Evolutionary conservation across 2,329 filamentous ascomycete genomes (phyloP).

Genomic region (Talaromyces rugulosus): DNA sequence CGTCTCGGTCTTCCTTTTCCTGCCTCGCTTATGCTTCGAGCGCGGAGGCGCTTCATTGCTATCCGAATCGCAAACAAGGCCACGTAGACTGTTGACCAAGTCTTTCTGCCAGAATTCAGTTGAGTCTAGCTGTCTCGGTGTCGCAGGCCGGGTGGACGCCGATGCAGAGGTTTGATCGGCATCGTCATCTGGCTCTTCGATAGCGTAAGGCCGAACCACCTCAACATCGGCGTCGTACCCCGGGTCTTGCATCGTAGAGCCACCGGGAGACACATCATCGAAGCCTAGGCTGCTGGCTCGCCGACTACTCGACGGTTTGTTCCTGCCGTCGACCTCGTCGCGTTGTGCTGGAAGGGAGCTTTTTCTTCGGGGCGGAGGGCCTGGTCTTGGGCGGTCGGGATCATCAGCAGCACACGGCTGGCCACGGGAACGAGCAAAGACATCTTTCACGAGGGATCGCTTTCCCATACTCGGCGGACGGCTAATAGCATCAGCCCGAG

Average conservation of each 20-base stretch:
- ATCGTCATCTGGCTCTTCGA: slow-evolving; percentile 34
- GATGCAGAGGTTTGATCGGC: slow-evolving; percentile 12
- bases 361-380: slow-evolving; percentile 9
- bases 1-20: slow-evolving; percentile 31
- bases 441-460: slow-evolving; percentile 4
- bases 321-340: slow-evolving; percentile 3
- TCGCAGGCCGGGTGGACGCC: slow-evolving; percentile 9
- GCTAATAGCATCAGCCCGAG: background rate
- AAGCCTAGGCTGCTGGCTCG: background rate
- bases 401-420: slow-evolving; percentile 1
- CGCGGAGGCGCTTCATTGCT: slow-evolving; percentile 11
- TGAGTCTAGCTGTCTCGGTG: slow-evolving; percentile 18
- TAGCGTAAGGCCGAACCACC: slow-evolving; percentile 35
- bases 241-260: slow-evolving; percentile 23
- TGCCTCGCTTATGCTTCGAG: slow-evolving; percentile 22
- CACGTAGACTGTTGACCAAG: slow-evolving; percentile 30
- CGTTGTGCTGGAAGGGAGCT: background rate
- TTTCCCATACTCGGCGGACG: slow-evolving; percentile 10
- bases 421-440: slow-evolving; percentile 3
- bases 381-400: slow-evolving; percentile 1
- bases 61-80: slow-evolving; percentile 26
- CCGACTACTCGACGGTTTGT: background rate
- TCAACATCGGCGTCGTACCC: slow-evolving; percentile 27
- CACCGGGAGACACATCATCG: slow-evolving; percentile 21
- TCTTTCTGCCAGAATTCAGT: slow-evolving; percentile 30